Evolutionary conservation across 1,284 basidiomycete species (phyloP), one percentile per base, ranked within the genome.

Genomic region (Ustilago sp.): DNA sequence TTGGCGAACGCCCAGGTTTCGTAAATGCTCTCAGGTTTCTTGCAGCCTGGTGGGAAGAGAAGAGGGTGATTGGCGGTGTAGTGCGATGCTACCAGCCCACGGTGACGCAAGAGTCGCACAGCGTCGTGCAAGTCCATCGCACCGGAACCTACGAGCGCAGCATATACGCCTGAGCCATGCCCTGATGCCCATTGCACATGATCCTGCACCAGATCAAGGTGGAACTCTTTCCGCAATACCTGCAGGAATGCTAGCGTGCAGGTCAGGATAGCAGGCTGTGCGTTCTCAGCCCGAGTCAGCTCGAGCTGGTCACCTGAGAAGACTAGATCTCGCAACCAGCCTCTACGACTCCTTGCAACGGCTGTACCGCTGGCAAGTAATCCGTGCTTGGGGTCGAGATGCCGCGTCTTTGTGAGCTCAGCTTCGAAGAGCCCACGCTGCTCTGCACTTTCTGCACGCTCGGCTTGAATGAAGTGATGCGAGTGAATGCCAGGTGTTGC

Each of bases 1-100:
- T 85, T 86, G 39, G 83, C 75, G 59, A 85, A 86, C 3, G 81
- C 84, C 84, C 84, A 85, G 12, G 83, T 85, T 63, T 85, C 83
- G 66, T 83, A 86, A 32, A 84, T 68, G 67, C 73, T 83, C 9
- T 75, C 80, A 0, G 83, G 84, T 50, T 68, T 78, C 45, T 68
- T 59, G 54, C 83, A 83, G 23, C 84, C 84, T 8, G 59, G 54
- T 0, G 84, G 84, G 63, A 85, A 86, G 17, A 85, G 75, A 0
- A 77, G 70, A 0, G 82, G 80, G 50, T 84, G 69, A 28, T 79
- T 69, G 34, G 56, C 61, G 1, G 83, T 70, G 54, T 74, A 80
- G 19, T 78, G 70, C 39, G 77, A 78, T 1, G 73, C 75, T 7
- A 80, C 63, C 31, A 85, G 71, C 12, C 84, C 84, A 23, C 82